Percentiles rank a stretch among this genome's conserved stretches.
phyloP scores from a whole-genome alignment of 2,329 filamentous ascomycete species.

The Dendrostoma leiphaemia region DNA sequence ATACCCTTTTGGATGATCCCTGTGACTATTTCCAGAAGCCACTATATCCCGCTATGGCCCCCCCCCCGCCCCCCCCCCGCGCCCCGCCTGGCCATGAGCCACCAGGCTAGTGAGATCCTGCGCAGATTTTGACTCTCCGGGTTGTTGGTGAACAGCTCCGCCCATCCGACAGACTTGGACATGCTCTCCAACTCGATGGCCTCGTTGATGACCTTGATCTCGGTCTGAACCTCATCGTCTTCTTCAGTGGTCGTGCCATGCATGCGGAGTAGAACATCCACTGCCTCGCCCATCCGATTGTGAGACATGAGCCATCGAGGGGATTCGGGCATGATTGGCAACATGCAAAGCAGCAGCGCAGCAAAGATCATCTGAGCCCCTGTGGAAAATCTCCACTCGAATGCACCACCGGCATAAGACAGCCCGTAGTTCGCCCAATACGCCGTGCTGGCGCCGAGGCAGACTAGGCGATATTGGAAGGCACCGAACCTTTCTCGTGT shows the following conservation, averaged over 20 bases:
- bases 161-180: conserved; percentile 14
- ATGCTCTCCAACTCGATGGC: conserved; percentile 20
- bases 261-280: neutral
- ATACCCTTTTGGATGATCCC: too few relatives aligned
- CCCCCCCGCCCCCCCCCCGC: too few relatives aligned
- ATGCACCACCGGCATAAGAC: conserved; percentile 32
- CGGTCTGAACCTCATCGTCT: conserved; percentile 14
- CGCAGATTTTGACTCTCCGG: conserved; percentile 17
- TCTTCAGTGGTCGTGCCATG: conserved; percentile 1
- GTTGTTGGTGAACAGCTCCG: conserved; percentile 18
- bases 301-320: conserved; percentile 25
- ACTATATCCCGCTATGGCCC: too few relatives aligned
- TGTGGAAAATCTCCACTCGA: conserved; percentile 43
- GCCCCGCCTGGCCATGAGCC: conserved; percentile 22
- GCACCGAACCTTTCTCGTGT: conserved; percentile 1
- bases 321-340: conserved; percentile 32
- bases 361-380: conserved; percentile 46
- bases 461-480: conserved; percentile 8
- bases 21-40: too few relatives aligned
- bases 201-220: conserved; percentile 20
- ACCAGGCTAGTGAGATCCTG: conserved; percentile 19
- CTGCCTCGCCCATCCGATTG: neutral
- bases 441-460: conserved; percentile 3
- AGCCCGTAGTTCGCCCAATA: conserved; percentile 40
- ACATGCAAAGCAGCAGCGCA: conserved; percentile 26